Evolutionary conservation across 169 alveolate species (phyloP).

Genomic region (Plasmodium ovale): DNA sequence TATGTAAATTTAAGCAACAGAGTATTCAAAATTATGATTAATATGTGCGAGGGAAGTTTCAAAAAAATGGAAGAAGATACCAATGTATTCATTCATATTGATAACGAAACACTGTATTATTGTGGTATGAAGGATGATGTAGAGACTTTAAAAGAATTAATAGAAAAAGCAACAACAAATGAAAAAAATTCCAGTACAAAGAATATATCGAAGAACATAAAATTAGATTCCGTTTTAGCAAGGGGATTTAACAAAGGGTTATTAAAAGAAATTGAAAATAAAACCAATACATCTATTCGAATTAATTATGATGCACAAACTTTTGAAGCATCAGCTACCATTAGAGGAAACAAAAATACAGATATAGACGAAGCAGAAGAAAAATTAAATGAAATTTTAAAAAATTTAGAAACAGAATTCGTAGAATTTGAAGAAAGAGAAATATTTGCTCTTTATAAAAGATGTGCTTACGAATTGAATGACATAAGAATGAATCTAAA

Average conservation of each 20-base stretch:
- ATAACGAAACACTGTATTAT: conserved; percentile 51
- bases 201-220: conserved; percentile 27
- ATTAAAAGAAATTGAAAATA: conserved; percentile 31
- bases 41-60: conserved; percentile 51
- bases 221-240: conserved; percentile 46
- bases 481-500: conserved; percentile 58
- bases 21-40: conserved; percentile 48
- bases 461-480: conserved; percentile 66
- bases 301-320: conserved; percentile 59
- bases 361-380: conserved; percentile 72
- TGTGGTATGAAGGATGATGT: conserved; percentile 71
- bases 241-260: conserved; percentile 62
- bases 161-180: conserved; percentile 40
- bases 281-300: conserved; percentile 51
- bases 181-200: conserved; percentile 39
- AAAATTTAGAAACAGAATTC: conserved; percentile 22
- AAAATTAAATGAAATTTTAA: conserved; percentile 37
- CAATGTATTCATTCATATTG: conserved; percentile 47
- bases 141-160: conserved; percentile 40
- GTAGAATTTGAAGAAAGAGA: conserved; percentile 57
- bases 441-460: conserved; percentile 32
- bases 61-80: conserved; percentile 70
- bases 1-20: conserved; percentile 18
- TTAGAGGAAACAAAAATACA: conserved; percentile 35
- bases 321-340: conserved; percentile 57